A percentile compares a stretch with the other conserved stretches of the same genome.
These are phyloP conservation scores for Cladosporium oxysporum DNA, from an alignment of 2,329 filamentous ascomycete species.

Conservation along the genomic window DNA sequence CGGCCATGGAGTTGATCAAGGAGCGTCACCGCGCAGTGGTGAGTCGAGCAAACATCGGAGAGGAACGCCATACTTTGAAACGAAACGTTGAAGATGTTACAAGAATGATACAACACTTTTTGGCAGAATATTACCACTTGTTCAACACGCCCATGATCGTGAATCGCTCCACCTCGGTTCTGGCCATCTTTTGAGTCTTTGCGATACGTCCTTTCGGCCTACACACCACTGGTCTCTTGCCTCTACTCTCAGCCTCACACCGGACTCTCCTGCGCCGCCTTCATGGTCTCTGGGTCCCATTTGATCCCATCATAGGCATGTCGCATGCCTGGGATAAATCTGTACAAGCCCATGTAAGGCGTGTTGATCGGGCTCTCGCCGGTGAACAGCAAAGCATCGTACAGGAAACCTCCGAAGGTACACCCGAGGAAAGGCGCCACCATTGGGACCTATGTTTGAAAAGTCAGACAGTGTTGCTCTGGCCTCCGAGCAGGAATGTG, in stretches of 20 bases:
- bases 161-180: neutral
- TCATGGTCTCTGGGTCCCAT: constrained; percentile 29
- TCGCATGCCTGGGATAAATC: constrained; percentile 37
- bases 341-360: constrained; percentile 63
- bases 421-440: constrained; percentile 68
- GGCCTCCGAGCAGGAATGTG: neutral
- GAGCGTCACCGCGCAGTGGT: neutral
- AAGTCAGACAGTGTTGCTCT: neutral
- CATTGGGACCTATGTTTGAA: constrained; percentile 56
- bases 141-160: neutral
- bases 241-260: neutral
- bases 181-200: neutral
- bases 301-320: constrained; percentile 29
- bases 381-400: constrained; percentile 69
- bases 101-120: neutral
- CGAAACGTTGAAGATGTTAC: neutral
- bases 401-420: constrained; percentile 64
- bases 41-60: neutral
- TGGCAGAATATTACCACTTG: neutral
- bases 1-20: neutral
- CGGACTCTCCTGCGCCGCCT: constrained; percentile 20
- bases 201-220: neutral
- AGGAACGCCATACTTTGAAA: neutral
- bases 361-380: constrained; percentile 71
- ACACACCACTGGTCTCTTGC: neutral